Conservation (phyloP, 2,329 filamentous ascomycete species). For the Aspergillus eucalypticola region DNA sequence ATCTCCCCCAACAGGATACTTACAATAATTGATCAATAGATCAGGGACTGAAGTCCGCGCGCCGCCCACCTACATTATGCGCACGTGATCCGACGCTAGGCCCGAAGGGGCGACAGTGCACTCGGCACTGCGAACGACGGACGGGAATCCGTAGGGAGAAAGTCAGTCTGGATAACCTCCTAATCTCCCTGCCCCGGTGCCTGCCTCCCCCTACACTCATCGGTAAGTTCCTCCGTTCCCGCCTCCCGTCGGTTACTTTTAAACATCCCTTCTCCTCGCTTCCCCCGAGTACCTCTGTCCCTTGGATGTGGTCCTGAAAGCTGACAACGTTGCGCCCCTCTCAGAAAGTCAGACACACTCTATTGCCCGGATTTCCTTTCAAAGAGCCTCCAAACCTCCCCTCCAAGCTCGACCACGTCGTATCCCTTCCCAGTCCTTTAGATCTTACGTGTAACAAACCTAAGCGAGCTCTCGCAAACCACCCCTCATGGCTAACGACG, state of each 20-base stretch:
- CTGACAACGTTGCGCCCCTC: conserved; percentile 17
- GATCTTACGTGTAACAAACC: conserved; percentile 22
- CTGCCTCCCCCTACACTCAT: conserved; percentile 8
- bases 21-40: conserved; percentile 2
- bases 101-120: conserved; percentile 18
- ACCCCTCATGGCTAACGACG: conserved; percentile 90
- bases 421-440: conserved; percentile 21
- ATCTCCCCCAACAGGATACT: not conserved
- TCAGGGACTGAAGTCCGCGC: not conserved
- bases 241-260: not conserved
- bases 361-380: conserved; percentile 15
- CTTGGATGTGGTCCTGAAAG: not conserved
- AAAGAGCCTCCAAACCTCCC: conserved; percentile 17
- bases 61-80: not conserved
- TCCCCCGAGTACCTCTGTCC: not conserved
- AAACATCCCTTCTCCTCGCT: not conserved
- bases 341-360: conserved; percentile 13
- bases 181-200: conserved; percentile 18
- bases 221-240: conserved; percentile 12
- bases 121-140: conserved; percentile 23
- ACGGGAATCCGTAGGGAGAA: conserved; percentile 19
- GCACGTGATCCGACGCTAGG: conserved; percentile 24
- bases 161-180: conserved; percentile 27
- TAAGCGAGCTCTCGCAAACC: conserved; percentile 24
- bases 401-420: conserved; percentile 22